Evolutionary conservation across 1,139 yeast species (phyloP).

Genomic region (Pichia kudriavzevii): DNA sequence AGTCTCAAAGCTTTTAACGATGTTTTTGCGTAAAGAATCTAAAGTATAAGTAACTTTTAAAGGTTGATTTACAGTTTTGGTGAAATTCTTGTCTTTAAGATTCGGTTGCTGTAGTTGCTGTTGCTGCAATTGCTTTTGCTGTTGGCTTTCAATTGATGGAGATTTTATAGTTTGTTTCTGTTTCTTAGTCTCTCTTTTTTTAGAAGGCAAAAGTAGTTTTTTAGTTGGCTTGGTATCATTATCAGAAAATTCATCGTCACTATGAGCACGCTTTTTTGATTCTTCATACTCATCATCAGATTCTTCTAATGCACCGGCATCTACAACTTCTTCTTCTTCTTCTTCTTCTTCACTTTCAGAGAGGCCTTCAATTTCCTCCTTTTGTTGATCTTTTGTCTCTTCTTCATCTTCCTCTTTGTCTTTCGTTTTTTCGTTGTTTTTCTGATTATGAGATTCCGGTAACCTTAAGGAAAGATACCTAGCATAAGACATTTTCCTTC

Average conservation of each 20-base stretch:
- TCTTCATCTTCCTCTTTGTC: slow-evolving; percentile 2
- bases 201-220: no score
- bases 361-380: slow-evolving; percentile 9
- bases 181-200: no score
- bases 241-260: slow-evolving; percentile 1
- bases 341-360: slow-evolving; percentile 13
- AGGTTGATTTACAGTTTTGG: no score
- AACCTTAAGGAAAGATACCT: slow-evolving; percentile 20
- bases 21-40: slow-evolving; percentile 7
- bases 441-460: slow-evolving; percentile 4
- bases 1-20: slow-evolving; percentile 4
- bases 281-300: slow-evolving; percentile 1
- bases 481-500: slow-evolving; percentile 25
- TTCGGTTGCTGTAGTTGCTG: no score
- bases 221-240: no score
- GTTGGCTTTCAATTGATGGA: no score
- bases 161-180: no score
- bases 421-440: no score
- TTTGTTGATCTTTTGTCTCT: slow-evolving; percentile 9
- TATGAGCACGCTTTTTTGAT: no score
- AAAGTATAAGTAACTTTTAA: no score
- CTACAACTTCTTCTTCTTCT: slow-evolving; percentile 7
- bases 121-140: no score
- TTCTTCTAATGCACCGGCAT: slow-evolving; percentile 4
- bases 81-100: no score